A percentile compares a stretch with the other conserved stretches of the same genome.
Conservation (phyloP, 2,329 filamentous ascomycete genomes). For the Trichothecium roseum region DNA sequence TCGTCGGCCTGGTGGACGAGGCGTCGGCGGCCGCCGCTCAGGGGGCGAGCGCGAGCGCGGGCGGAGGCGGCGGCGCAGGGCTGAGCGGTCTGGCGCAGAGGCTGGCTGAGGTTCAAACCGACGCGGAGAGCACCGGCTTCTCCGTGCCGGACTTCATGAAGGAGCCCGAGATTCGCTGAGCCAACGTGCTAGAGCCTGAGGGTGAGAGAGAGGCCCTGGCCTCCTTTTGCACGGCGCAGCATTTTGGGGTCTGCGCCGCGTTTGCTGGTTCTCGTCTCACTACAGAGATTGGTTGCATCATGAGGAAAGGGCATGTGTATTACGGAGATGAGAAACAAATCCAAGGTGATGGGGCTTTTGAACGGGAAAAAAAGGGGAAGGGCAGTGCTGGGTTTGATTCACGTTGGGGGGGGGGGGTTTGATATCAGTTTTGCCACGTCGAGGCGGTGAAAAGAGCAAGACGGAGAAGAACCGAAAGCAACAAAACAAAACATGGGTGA, state of each 20-base stretch:
- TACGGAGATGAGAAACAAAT: too few species aligned
- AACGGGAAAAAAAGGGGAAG: too few species aligned
- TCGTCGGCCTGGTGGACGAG: slow-evolving; percentile 14
- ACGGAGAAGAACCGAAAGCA: too few species aligned
- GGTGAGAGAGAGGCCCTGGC: neutral
- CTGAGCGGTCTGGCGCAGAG: slow-evolving; percentile 17
- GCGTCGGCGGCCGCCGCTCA: neutral
- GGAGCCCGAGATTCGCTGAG: slow-evolving; percentile 29
- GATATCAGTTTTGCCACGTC: too few species aligned
- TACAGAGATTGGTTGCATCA: too few species aligned
- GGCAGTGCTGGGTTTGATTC: too few species aligned
- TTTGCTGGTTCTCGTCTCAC: slow-evolving; percentile 4
- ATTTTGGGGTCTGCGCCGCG: too few species aligned
- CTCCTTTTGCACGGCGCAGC: slow-evolving; percentile 7
- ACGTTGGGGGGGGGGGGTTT: too few species aligned
- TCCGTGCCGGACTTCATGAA: slow-evolving; percentile 30
- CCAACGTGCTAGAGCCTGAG: neutral
- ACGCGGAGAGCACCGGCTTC: slow-evolving; percentile 23
- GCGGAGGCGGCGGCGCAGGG: slow-evolving; percentile 5
- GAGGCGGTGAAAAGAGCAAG: too few species aligned
- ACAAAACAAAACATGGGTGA: too few species aligned
- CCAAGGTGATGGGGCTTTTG: too few species aligned
- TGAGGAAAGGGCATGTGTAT: too few species aligned
- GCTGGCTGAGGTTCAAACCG: slow-evolving; percentile 16
- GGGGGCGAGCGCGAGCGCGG: slow-evolving; percentile 6